Evolutionary conservation across 164 flowering plant genomes (phyloP), one percentile per base, ranked within the genome.

Genomic region (Stephania japonica): DNA sequence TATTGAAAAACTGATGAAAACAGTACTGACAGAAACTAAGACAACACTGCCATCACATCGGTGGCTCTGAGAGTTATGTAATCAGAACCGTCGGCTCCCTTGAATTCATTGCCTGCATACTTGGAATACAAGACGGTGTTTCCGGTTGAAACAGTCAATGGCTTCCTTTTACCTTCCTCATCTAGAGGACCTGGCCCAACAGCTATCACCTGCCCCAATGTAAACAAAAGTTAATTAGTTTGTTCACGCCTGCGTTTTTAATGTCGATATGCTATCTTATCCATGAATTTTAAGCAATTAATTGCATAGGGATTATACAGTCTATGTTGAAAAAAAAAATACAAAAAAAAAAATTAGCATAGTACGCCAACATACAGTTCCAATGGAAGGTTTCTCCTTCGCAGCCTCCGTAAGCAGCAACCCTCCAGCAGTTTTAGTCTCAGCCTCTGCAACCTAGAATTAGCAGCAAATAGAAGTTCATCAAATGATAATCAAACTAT

Each of bases 81-180:
- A 1, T 91, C 83, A 7, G 70, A 27, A 11, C 97, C 98, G 80
- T 94, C 98, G 47, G 62, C 72, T 41, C 92, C 91, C 81, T 92
- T 90, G 86, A 91, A 94, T 70, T 92, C 98, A 59, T 86, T 92
- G 14, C 97, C 98, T 0, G 98, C 97, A 75, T 90, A 94, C 72
- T 91, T 94, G 59, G 98, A 92, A 83, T 86, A 92, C 82, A 94
- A 66, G 14, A 94, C 97, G 3, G 94, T 85, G 83, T 78, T 84
- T 41, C 97, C 98, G 1, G 88, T 68, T 1, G 88, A 7, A n/a
- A 90, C 74, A 1, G 90, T 65, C 26, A 89, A 62, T 13, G 90
- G 83, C 72, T 88, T 89, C 75, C 86, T 82, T 23, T 84, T 90
- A 8, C 98, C 97, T 79, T 88, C 91, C 75, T 89, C 94, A 49